Percentiles rank a stretch among this genome's conserved stretches.
phyloP scores from a whole-genome alignment of 2,329 filamentous ascomycete species.

The Diaporthe sp. region DNA sequence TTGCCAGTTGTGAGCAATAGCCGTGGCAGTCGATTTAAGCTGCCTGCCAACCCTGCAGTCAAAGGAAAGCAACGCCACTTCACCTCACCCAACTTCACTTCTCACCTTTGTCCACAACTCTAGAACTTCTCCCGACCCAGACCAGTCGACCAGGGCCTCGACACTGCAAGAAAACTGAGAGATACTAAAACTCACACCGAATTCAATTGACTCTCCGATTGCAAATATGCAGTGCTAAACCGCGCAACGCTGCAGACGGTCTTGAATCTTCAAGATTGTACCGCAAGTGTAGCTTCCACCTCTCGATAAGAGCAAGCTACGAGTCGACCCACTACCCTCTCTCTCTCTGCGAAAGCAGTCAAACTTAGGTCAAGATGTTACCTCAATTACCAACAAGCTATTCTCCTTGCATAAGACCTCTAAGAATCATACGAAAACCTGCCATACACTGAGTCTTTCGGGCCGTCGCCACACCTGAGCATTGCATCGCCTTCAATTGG shows the following conservation, averaged over 20 bases:
- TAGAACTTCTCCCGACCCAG: not conserved
- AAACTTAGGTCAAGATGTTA: conserved; percentile 55
- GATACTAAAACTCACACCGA: not conserved
- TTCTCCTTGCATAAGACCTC: conserved; percentile 16
- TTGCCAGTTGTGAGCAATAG: conserved; percentile 23
- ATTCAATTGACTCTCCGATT: not conserved
- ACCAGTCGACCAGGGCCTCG: not conserved
- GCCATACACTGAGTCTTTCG: conserved; percentile 35
- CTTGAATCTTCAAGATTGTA: conserved; percentile 35
- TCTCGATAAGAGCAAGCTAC: conserved; percentile 14
- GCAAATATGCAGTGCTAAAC: conserved; percentile 33
- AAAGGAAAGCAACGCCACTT: conserved; percentile 19
- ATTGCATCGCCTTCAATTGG: not conserved
- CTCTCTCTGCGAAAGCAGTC: conserved; percentile 35
- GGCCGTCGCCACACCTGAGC: not conserved
- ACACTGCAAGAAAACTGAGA: not conserved
- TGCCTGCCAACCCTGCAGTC: conserved; percentile 16
- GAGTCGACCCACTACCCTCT: not conserved
- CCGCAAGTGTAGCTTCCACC: conserved; percentile 29
- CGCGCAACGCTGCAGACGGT: conserved; percentile 35
- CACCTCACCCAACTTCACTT: not conserved
- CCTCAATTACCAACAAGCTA: conserved; percentile 50
- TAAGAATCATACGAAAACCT: conserved; percentile 42
- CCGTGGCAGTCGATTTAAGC: not conserved
- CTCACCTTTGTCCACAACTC: conserved; percentile 17